Evolutionary conservation across 805 yeast species (phyloP).

Genomic region (Myxozyma nipponensis): DNA sequence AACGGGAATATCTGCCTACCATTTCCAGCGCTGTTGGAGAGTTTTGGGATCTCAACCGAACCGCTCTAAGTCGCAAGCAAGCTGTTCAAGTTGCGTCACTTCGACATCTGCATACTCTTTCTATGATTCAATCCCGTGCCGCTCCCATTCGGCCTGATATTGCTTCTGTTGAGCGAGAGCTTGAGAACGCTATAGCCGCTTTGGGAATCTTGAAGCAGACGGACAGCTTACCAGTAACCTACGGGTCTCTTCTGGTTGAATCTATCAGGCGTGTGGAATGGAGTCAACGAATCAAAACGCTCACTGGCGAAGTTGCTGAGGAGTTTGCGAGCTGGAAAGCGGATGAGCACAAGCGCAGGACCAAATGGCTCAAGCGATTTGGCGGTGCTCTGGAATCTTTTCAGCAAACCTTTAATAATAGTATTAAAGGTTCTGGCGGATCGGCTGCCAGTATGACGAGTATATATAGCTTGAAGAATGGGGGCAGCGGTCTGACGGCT

Average conservation of each 20-base stretch:
- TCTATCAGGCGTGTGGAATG: conserved; percentile 35
- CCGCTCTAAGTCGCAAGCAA: conserved; percentile 23
- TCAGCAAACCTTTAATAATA: conserved; percentile 8
- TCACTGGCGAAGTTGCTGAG: conserved; percentile 42
- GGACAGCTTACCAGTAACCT: conserved; percentile 39
- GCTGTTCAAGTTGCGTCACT: conserved; percentile 19
- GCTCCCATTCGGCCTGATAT: conserved; percentile 33
- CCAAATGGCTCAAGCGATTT: conserved; percentile 62
- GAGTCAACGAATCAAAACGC: conserved; percentile 26
- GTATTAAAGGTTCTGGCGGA: neutral
- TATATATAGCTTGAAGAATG: conserved; percentile 16
- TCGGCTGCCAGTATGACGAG: conserved; percentile 9
- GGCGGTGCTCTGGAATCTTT: conserved; percentile 36
- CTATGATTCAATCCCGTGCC: conserved; percentile 33
- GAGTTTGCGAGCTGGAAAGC: conserved; percentile 54
- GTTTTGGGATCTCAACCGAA: conserved; percentile 22
- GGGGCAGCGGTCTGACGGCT: conserved; percentile 23
- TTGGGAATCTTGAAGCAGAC: conserved; percentile 36
- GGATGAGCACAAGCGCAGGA: conserved; percentile 53
- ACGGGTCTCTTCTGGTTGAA: conserved; percentile 40
- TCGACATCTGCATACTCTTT: conserved; percentile 15
- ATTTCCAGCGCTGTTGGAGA: conserved; percentile 29
- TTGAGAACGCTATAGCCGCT: conserved; percentile 32
- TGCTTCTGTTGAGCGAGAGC: conserved; percentile 25
- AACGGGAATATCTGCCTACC: conserved; percentile 34